These are phyloP conservation scores for Sclerotinia minor DNA, from an alignment of 2,329 filamentous ascomycete species.

Conservation along the genomic window DNA sequence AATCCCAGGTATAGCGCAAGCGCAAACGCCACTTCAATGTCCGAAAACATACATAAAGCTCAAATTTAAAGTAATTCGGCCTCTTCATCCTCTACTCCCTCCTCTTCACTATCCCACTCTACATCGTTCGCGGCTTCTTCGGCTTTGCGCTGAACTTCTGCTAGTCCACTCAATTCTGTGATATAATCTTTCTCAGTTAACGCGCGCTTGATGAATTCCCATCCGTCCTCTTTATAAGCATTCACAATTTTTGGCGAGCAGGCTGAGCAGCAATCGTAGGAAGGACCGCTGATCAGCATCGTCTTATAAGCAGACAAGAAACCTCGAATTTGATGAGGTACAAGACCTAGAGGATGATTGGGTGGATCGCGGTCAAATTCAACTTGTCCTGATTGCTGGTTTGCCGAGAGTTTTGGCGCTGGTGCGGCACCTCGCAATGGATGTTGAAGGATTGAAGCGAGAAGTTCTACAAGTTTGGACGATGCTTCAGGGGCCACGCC, in stretches of 20 bases:
- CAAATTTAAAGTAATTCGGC: slow-evolving; percentile 37
- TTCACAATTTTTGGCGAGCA: slow-evolving; percentile 71
- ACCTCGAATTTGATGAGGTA: slow-evolving; percentile 80
- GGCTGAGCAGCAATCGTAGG: slow-evolving; percentile 79
- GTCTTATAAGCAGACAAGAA: slow-evolving; percentile 75
- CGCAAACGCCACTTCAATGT: slow-evolving; percentile 17
- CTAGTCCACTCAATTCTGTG: slow-evolving; percentile 71
- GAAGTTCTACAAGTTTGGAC: slow-evolving; percentile 82
- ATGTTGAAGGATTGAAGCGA: slow-evolving; percentile 86
- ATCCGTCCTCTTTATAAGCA: slow-evolving; percentile 67
- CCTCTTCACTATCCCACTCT: slow-evolving; percentile 61
- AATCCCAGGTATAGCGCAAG: neutral
- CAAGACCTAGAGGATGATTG: slow-evolving; percentile 63
- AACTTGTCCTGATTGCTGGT: slow-evolving; percentile 42
- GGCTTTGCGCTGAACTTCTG: slow-evolving; percentile 65
- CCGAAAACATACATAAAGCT: slow-evolving; percentile 6
- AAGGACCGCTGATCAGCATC: slow-evolving; percentile 68
- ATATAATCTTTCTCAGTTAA: slow-evolving; percentile 76
- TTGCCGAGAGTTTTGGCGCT: slow-evolving; percentile 48
- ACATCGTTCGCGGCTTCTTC: slow-evolving; percentile 52
- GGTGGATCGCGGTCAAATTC: slow-evolving; percentile 56
- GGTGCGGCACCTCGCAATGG: slow-evolving; percentile 66
- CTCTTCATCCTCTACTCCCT: slow-evolving; percentile 56
- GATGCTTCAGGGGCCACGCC: slow-evolving; percentile 92
- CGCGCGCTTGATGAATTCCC: slow-evolving; percentile 75